Evolutionary conservation across 441 rosid genomes (phyloP).

Genomic region (Populus hybrid): DNA sequence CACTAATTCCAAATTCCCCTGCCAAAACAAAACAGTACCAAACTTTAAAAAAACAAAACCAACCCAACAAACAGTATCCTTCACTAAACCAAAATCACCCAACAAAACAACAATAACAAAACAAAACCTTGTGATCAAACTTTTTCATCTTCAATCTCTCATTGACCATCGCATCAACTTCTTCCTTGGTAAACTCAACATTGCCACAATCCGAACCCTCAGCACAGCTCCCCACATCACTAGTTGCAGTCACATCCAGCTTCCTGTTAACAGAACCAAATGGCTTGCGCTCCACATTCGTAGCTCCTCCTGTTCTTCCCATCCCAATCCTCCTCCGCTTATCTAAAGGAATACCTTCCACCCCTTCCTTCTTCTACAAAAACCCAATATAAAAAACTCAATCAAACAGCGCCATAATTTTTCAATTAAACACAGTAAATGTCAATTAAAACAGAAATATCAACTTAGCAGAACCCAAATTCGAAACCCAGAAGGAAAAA

Average conservation of each 20-base stretch:
- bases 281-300: slow-evolving; percentile 41
- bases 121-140: slow-evolving; percentile 73
- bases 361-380: slow-evolving; percentile 57
- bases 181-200: slow-evolving; percentile 69
- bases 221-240: slow-evolving; percentile 34
- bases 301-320: slow-evolving; percentile 37
- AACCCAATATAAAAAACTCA: not conserved
- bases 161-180: slow-evolving; percentile 63
- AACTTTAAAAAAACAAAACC: not conserved
- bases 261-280: slow-evolving; percentile 43
- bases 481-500: too few relatives aligned
- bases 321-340: slow-evolving; percentile 62
- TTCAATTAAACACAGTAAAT: not conserved
- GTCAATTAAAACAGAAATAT: too few relatives aligned
- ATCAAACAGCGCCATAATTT: not conserved
- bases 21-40: not conserved
- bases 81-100: not conserved
- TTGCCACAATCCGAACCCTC: slow-evolving; percentile 44
- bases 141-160: slow-evolving; percentile 70
- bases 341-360: slow-evolving; percentile 50
- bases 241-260: slow-evolving; percentile 42
- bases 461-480: too few relatives aligned
- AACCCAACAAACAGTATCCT: not conserved
- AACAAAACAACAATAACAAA: not conserved
- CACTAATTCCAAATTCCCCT: slow-evolving; percentile 69